Evolutionary conservation across 2,329 filamentous ascomycete species (phyloP).

Genomic region (Huntiella bhutanensis): DNA sequence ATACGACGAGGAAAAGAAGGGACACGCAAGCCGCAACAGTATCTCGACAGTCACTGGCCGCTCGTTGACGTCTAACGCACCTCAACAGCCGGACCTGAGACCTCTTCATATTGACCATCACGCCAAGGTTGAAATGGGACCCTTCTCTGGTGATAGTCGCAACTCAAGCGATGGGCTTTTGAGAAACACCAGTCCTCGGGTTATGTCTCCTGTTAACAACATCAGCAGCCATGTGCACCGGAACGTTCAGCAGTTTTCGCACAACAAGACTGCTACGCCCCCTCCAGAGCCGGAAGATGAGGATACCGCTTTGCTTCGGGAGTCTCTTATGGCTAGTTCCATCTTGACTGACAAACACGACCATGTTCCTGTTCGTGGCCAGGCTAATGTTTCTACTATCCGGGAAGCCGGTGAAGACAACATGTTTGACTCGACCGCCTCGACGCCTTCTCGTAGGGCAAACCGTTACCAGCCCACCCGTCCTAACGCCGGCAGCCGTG

Average conservation of each 20-base stretch:
- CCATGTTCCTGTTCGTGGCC: too few relatives aligned
- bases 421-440: conserved; percentile 31
- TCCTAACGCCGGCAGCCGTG: conserved; percentile 41
- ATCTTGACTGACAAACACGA: conserved; percentile 19
- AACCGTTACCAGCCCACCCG: conserved; percentile 19
- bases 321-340: conserved; percentile 30
- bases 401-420: conserved; percentile 27
- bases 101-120: conserved; percentile 30
- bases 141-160: conserved; percentile 33
- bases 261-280: conserved; percentile 16
- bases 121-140: conserved; percentile 19
- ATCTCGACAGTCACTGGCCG: conserved; percentile 22
- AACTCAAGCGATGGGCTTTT: conserved; percentile 31
- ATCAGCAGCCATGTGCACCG: not conserved
- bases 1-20: conserved; percentile 24
- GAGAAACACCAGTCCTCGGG: conserved; percentile 13
- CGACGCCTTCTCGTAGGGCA: conserved; percentile 20
- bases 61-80: conserved; percentile 27
- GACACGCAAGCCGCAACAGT: conserved; percentile 20
- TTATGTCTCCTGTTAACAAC: conserved; percentile 7
- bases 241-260: conserved; percentile 6
- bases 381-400: not conserved
- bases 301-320: conserved; percentile 32
- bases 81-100: conserved; percentile 19
- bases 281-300: conserved; percentile 29